Conservation (phyloP, 2,329 filamentous ascomycete species). For the Curvularia hawaiiensis region DNA sequence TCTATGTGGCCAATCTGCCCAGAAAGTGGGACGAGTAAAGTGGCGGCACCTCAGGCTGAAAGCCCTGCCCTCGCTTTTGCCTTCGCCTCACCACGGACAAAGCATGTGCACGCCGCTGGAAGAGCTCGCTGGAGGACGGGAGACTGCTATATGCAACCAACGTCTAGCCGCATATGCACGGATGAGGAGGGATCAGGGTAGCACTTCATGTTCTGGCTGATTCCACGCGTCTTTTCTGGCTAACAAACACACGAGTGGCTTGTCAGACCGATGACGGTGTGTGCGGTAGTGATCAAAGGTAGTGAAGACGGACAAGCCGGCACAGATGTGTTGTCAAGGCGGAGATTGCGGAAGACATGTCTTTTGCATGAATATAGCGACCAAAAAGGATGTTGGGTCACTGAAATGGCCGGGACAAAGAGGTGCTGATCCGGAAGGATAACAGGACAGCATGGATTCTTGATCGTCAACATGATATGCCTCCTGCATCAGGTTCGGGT, state of each 20-base stretch:
- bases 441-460: constrained; percentile 6
- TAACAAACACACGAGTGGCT: constrained; percentile 22
- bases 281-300: constrained; percentile 13
- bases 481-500: constrained; percentile 1
- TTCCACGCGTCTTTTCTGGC: constrained; percentile 26
- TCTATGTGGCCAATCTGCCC: constrained; percentile 4
- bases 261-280: constrained; percentile 20
- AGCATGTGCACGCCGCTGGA: constrained; percentile 10
- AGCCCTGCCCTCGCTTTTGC: constrained; percentile 10
- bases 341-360: constrained; percentile 3
- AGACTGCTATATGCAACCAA: constrained; percentile 40
- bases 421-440: constrained; percentile 9
- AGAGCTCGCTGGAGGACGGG: constrained; percentile 36
- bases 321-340: constrained; percentile 14
- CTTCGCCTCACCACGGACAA: constrained; percentile 10
- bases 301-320: constrained; percentile 7
- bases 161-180: constrained; percentile 47
- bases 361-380: constrained; percentile 18
- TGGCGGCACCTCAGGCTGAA: constrained; percentile 29
- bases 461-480: constrained; percentile 1
- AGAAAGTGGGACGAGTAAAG: constrained; percentile 10
- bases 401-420: constrained; percentile 13
- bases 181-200: constrained; percentile 33
- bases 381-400: constrained; percentile 18
- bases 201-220: constrained; percentile 23